These are phyloP conservation scores for Acanthamoeba rhysodes DNA, from an alignment of 208 protist genomes.

Conservation along the genomic window DNA sequence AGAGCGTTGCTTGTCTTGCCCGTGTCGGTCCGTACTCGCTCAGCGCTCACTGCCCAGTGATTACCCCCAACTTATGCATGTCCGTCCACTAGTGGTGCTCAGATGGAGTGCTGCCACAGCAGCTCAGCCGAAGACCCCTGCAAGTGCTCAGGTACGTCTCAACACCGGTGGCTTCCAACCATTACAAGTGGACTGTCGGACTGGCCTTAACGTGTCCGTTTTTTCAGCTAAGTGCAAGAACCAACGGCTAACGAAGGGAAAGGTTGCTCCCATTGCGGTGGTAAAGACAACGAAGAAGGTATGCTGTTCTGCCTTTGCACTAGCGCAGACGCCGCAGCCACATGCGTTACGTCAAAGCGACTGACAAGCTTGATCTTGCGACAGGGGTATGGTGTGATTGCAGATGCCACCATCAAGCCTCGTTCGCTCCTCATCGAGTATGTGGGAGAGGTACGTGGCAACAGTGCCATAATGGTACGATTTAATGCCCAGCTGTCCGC, in stretches of 20 bases:
- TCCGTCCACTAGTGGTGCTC: neutral
- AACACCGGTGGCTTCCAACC: neutral
- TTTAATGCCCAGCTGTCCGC: neutral
- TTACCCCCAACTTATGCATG: neutral
- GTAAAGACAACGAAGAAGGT: neutral
- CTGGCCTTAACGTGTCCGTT: neutral
- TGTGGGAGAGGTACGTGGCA: neutral
- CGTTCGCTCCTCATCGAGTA: slow-evolving; percentile 14
- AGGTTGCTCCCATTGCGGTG: neutral
- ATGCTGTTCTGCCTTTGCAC: neutral
- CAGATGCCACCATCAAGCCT: neutral
- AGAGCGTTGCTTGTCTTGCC: neutral
- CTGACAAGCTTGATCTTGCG: neutral
- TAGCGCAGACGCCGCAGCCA: neutral
- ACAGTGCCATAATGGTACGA: neutral
- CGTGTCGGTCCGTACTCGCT: neutral
- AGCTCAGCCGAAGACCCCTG: neutral
- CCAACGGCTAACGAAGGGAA: neutral
- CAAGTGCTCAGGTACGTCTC: neutral
- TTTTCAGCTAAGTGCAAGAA: neutral
- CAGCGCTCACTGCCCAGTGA: neutral
- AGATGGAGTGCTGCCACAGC: neutral
- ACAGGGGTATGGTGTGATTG: neutral
- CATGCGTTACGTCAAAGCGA: neutral
- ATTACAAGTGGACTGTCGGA: neutral